phyloP scores from a whole-genome alignment of 129 eudicot genomes.

The Centaurea solstitialis region DNA sequence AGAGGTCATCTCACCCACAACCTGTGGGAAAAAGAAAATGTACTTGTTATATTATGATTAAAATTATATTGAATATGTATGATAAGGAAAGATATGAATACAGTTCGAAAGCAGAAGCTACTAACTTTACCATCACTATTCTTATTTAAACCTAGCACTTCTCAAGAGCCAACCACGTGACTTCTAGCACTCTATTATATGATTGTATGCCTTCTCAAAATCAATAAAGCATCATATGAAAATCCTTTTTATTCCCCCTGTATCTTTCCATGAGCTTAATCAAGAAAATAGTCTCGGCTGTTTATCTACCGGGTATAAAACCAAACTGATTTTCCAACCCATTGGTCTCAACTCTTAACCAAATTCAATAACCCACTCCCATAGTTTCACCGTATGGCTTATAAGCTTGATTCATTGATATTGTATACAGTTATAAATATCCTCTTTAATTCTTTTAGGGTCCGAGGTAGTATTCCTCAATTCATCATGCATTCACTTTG shows the following conservation, averaged over 20 bases:
- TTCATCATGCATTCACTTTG: background rate
- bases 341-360: background rate
- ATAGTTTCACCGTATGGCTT: background rate
- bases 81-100: background rate
- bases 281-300: background rate
- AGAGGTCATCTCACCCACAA: conserved; percentile 83
- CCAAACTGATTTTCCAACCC: background rate
- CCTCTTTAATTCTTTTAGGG: background rate
- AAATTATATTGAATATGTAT: background rate
- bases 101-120: background rate
- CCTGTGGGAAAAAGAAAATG: conserved; percentile 48
- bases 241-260: background rate
- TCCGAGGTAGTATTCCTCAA: background rate
- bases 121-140: background rate
- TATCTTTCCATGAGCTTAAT: background rate
- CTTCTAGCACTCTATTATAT: background rate
- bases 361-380: background rate
- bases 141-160: background rate
- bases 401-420: background rate
- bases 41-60: background rate
- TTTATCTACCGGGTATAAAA: background rate
- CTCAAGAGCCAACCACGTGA: background rate
- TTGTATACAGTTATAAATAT: background rate
- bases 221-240: background rate
- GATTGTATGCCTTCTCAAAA: background rate